Percentiles rank a stretch among this genome's conserved stretches.
phyloP scores from a whole-genome alignment of 2,329 filamentous ascomycete genomes.

The Fusarium pseudonygamai region DNA sequence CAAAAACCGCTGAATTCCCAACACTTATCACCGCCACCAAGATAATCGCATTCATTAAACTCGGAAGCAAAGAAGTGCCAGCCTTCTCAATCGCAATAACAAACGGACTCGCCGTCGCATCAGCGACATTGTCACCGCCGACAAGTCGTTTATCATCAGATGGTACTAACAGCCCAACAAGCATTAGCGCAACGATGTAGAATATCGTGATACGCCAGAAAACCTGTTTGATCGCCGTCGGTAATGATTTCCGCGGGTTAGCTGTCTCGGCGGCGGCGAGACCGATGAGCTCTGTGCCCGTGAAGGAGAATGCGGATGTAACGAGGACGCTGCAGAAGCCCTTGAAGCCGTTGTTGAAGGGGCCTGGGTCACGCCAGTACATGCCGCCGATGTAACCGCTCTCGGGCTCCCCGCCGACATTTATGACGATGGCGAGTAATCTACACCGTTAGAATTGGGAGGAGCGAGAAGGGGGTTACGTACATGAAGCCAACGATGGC shows the following conservation, averaged over 20 bases:
- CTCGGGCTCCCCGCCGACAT: slow-evolving; percentile 79
- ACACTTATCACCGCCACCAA: slow-evolving; percentile 90
- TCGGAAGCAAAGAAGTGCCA: slow-evolving; percentile 81
- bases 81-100: slow-evolving; percentile 91
- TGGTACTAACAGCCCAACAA: slow-evolving; percentile 85
- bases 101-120: slow-evolving; percentile 85
- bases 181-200: slow-evolving; percentile 84
- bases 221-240: slow-evolving; percentile 89
- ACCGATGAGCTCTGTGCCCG: slow-evolving; percentile 79
- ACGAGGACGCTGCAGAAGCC: slow-evolving; percentile 81
- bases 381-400: slow-evolving; percentile 81
- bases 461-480: slow-evolving; percentile 50
- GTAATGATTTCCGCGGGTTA: slow-evolving; percentile 82
- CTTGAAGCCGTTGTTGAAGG: slow-evolving; percentile 85
- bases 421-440: slow-evolving; percentile 85
- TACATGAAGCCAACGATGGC: slow-evolving; percentile 90
- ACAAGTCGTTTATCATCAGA: slow-evolving; percentile 74
- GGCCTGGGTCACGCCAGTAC: slow-evolving; percentile 81
- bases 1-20: slow-evolving; percentile 91
- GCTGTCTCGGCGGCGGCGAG: slow-evolving; percentile 80
- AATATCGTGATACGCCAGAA: slow-evolving; percentile 95
- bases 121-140: slow-evolving; percentile 60
- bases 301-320: slow-evolving; percentile 79
- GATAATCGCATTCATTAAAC: slow-evolving; percentile 95
- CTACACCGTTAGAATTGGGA: slow-evolving; percentile 51